phyloP scores from a whole-genome alignment of 83 land plant genomes.

The Larix sibirica region DNA sequence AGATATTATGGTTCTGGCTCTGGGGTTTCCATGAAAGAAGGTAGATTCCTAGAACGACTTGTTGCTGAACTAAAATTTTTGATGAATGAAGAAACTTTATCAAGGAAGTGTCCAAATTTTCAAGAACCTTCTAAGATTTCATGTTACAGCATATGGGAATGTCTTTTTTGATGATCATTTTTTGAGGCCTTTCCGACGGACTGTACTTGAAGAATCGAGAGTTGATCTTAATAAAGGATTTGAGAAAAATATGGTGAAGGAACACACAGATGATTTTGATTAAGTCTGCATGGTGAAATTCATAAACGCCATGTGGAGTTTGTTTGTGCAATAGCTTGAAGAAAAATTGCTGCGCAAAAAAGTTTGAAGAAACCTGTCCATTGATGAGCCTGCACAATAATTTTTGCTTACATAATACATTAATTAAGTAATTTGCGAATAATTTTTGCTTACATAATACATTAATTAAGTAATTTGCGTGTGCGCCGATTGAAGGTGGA shows the following conservation, averaged over 20 bases:
- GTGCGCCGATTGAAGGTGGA: no score
- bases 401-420: no score
- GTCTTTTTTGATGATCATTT: conserved; percentile 84
- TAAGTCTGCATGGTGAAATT: no score
- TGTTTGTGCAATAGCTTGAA: no score
- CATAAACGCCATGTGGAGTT: no score
- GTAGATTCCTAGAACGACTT: conserved; percentile 53
- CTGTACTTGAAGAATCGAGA: conserved; percentile 61
- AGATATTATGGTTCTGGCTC: conserved; percentile 45
- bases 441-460: no score
- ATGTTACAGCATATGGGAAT: conserved; percentile 80
- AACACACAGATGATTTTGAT: no score
- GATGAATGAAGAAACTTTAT: conserved; percentile 81
- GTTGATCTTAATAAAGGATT: conserved; percentile 88
- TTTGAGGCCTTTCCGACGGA: conserved; percentile 84
- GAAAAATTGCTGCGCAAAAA: no score
- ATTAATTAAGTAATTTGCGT: no score
- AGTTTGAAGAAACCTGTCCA: no score
- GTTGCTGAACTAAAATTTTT: conserved; percentile 72
- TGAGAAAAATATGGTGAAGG: conserved; percentile 78
- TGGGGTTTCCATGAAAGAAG: conserved; percentile 17
- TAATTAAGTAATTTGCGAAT: no score
- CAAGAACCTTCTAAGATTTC: conserved; percentile 91
- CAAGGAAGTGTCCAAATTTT: conserved; percentile 62
- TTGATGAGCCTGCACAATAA: no score